Evolutionary conservation across 2,329 filamentous ascomycete genomes (phyloP).

Genomic region (Aspergillus quadrilineatus): DNA sequence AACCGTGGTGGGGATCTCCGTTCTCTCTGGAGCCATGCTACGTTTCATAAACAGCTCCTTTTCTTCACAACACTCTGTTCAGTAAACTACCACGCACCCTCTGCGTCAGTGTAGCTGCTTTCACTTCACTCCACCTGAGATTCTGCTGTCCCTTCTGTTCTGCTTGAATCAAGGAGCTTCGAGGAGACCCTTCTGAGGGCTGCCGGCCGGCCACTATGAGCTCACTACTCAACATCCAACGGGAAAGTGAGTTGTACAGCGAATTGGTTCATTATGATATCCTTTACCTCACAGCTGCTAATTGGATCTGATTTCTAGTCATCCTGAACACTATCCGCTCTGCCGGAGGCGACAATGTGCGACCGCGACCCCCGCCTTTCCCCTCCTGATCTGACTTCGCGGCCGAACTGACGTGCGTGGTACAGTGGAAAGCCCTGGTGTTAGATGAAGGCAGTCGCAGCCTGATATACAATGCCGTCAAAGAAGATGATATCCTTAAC

Average conservation of each 20-base stretch:
- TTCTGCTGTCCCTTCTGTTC: conserved; percentile 11
- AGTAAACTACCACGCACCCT: not conserved
- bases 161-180: conserved; percentile 15
- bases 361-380: conserved; percentile 29
- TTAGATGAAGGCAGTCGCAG: conserved; percentile 80
- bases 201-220: conserved; percentile 64
- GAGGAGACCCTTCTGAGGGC: conserved; percentile 26
- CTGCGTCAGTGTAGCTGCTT: not conserved
- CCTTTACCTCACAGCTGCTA: not conserved
- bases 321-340: conserved; percentile 72
- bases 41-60: conserved; percentile 26
- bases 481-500: conserved; percentile 95
- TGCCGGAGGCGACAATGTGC: conserved; percentile 78
- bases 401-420: conserved; percentile 27
- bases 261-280: not conserved
- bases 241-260: conserved; percentile 58
- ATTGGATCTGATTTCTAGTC: conserved; percentile 47
- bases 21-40: conserved; percentile 18
- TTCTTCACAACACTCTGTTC: conserved; percentile 1
- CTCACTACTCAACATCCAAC: conserved; percentile 83
- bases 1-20: conserved; percentile 19
- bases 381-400: conserved; percentile 19
- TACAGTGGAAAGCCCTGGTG: conserved; percentile 93
- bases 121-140: not conserved
- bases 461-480: conserved; percentile 85